Evolutionary conservation across 345 rosid species (phyloP), one percentile per base, ranked within the genome.

Genomic region (Moricandia moricandioides): DNA sequence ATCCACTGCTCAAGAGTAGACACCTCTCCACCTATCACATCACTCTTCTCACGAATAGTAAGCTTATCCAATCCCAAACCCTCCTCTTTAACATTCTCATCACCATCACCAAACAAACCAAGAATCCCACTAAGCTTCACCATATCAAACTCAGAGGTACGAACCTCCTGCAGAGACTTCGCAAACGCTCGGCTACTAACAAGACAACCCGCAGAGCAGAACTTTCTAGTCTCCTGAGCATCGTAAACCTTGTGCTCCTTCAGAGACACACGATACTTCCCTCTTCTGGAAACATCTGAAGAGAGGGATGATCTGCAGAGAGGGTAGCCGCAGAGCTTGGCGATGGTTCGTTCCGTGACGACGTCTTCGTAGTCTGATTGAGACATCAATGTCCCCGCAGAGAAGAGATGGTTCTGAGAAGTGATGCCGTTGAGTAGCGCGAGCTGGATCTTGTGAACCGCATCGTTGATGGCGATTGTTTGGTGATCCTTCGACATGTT

Each of bases 161-260:
- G 84, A 82, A 85, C 88, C 16, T 83, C 87, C 39, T 78, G 82
- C 78, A 94, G 79, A 80, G 78, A 75, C 74, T 77, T 83, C 0
- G 77, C 51, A 31, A 88, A 90, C 39, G 90, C 81, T 47, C 81
- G 68, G 79, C 96, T 92, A 4, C 73, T 78, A 24, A 87, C 81
- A 0, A 91, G 73, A 75, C 97, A 94, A 43, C 52, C 66, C 8
- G 89, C 67, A 1, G 97, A 90, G 67, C 97, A 92, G 69, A 81
- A 94, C 86, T 84, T 82, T 24, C 70, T 73, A 3, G 88, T 76
- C 84, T 91, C 92, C 7, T 82, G 76, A 11, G 82, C 74, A 57
- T 88, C 93, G 68, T 91, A 90, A 8, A 88, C 92, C 80, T 78
- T 87, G 70, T 92, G 92, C 79, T 90, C 96, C 81, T 86, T 91